Evolutionary conservation across 73 alveolate species (phyloP).

Genomic region (Symbiodinium pilosum): DNA sequence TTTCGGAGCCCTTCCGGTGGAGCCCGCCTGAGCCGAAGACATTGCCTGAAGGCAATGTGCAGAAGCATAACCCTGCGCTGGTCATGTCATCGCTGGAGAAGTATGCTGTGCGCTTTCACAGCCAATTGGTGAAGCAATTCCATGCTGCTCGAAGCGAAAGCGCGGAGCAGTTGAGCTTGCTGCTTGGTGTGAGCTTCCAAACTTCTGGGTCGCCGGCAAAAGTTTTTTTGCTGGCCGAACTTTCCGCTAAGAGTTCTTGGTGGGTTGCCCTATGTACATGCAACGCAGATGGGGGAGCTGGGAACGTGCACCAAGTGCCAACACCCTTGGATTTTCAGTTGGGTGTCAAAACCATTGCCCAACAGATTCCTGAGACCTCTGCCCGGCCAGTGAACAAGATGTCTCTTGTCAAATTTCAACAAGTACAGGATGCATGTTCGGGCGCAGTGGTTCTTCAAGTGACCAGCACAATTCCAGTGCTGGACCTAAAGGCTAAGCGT

Average conservation of each 20-base stretch:
- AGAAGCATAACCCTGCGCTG: neutral
- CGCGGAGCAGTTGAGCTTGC: neutral
- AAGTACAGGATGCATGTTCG: neutral
- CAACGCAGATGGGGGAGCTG: too few species aligned
- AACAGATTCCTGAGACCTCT: neutral
- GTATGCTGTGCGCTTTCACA: neutral
- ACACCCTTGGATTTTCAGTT: too few species aligned
- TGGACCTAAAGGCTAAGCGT: neutral
- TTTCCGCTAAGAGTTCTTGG: neutral
- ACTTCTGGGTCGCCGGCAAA: neutral
- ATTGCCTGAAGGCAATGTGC: neutral
- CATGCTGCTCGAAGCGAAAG: neutral
- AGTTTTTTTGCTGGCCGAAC: neutral
- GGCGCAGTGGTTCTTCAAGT: neutral
- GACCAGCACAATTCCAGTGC: neutral
- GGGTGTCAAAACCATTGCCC: neutral
- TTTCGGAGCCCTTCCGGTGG: neutral
- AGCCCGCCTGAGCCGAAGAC: neutral
- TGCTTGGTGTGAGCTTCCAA: neutral
- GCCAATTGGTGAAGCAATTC: neutral
- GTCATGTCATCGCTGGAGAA: neutral
- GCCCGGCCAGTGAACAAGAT: neutral
- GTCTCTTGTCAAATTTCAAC: neutral
- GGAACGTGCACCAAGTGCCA: too few species aligned
- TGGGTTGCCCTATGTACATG: too few species aligned